Conservation (phyloP, 2,329 filamentous ascomycete genomes). For the Plectosphaerella cucumerina region DNA sequence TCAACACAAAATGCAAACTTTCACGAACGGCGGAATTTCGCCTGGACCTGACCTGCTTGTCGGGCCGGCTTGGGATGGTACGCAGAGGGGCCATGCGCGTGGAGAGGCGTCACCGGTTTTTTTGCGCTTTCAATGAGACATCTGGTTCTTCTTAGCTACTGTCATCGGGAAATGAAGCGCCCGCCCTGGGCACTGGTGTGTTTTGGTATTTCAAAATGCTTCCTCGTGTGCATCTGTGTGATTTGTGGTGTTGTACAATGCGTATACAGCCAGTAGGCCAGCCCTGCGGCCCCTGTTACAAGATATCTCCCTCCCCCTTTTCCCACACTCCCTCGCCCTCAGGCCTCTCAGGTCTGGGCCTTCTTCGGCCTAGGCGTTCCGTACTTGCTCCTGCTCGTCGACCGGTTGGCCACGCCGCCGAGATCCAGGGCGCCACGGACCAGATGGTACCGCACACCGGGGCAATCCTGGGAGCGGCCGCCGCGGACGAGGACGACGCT, state of each 20-base stretch:
- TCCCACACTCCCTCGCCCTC: not conserved
- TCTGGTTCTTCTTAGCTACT: not conserved
- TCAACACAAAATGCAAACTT: slow-evolving; percentile 5
- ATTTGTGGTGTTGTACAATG: not conserved
- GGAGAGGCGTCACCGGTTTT: slow-evolving; percentile 13
- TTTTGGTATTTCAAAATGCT: not conserved
- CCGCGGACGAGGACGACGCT: slow-evolving; percentile 95
- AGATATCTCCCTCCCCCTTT: too few species aligned
- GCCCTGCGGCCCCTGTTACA: not conserved
- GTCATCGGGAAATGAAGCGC: not conserved
- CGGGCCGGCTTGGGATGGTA: not conserved
- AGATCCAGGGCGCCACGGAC: slow-evolving; percentile 89
- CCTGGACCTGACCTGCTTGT: not conserved
- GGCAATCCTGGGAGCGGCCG: slow-evolving; percentile 92
- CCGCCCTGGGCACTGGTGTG: too few species aligned
- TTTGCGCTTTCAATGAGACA: slow-evolving; percentile 6
- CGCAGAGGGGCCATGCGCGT: slow-evolving; percentile 7
- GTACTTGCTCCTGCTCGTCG: slow-evolving; percentile 89
- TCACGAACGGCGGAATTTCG: not conserved
- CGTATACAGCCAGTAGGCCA: not conserved
- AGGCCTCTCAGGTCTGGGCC: slow-evolving; percentile 46
- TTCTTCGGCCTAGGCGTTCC: slow-evolving; percentile 98
- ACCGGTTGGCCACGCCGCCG: slow-evolving; percentile 83
- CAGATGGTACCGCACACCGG: slow-evolving; percentile 93
- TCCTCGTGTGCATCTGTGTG: not conserved